Evolutionary conservation across 306 rosid genomes (phyloP), one percentile per base, ranked within the genome.

Genomic region (Astragalus membranaceus): DNA sequence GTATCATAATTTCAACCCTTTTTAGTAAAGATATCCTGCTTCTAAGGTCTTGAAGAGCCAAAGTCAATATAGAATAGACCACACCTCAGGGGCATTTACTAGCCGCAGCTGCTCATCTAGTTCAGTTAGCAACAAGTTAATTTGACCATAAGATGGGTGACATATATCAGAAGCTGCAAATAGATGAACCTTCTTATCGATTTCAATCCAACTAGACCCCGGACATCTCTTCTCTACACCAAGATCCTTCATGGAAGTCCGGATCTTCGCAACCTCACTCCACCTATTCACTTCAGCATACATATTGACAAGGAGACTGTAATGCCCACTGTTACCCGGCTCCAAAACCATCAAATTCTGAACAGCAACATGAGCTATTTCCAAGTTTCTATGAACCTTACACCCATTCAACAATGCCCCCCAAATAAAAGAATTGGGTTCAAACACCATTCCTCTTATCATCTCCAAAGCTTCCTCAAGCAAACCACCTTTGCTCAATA

Each of bases 361-460:
- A 39, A 75, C 87, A 2, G 85, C 89, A 66, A 80, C 55, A 77
- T 76, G 48, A 65, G 89, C 91, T 70, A 89, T 82, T 50, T 79
- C 84, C 71, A 82, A 49, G 85, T 89, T 85, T 33, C 73, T 84
- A 57, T 83, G 80, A 79, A 89, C 79, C 80, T 88, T 86, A 74
- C 95, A 88, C 61, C 96, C 95, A 75, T 81, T 87, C 73, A 89
- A 85, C 77, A 92, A 82, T 42, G 96, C 92, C 29, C 95, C 89
- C 96, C 96, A 90, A 68, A 92, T 82, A 32, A 86, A 80, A 42
- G 89, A 62, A 72, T 88, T 92, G 3, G 93, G 84, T 69, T 80
- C 76, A 58, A 62, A 32, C 48, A 64, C 10, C 96, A 89, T 81
- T 80, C 85, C 79, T 69, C 67, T 79, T 36, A 92, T 84, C 65